Evolutionary conservation across 2,329 filamentous ascomycete species (phyloP).

Genomic region (Aspergillus candidus): DNA sequence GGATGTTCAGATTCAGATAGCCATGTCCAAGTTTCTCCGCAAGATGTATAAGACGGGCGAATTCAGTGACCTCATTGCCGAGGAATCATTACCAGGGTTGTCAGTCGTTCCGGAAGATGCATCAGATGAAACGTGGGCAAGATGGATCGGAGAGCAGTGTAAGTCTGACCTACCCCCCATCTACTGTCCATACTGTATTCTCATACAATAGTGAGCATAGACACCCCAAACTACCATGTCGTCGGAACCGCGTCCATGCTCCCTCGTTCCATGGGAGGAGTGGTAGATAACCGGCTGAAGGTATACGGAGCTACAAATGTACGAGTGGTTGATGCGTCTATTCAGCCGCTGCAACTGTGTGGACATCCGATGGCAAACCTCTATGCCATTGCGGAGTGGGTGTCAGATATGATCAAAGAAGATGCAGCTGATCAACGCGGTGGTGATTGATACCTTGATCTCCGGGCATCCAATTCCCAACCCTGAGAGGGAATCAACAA

Average conservation of each 20-base stretch:
- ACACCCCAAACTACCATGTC: constrained; percentile 26
- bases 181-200: not conserved
- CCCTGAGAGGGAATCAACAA: no score
- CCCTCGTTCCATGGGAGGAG: constrained; percentile 27
- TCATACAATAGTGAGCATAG: constrained; percentile 2
- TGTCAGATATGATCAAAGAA: no score
- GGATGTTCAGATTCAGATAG: constrained; percentile 20
- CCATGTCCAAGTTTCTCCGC: constrained; percentile 17
- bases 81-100: constrained; percentile 17
- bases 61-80: constrained; percentile 11
- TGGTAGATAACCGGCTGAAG: constrained; percentile 25
- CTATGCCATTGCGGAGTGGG: constrained; percentile 25
- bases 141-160: constrained; percentile 22
- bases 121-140: constrained; percentile 17
- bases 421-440: no score
- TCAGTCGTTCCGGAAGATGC: constrained; percentile 16
- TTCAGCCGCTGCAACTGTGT: constrained; percentile 24
- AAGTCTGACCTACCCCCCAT: constrained; percentile 1
- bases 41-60: constrained; percentile 16
- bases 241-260: constrained; percentile 29
- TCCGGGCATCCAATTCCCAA: no score
- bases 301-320: constrained; percentile 31
- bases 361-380: constrained; percentile 23
- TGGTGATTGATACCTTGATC: no score
- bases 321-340: constrained; percentile 28